Conservation (phyloP, 2,329 filamentous ascomycete genomes). For the Sarocladium brachiariae region DNA sequence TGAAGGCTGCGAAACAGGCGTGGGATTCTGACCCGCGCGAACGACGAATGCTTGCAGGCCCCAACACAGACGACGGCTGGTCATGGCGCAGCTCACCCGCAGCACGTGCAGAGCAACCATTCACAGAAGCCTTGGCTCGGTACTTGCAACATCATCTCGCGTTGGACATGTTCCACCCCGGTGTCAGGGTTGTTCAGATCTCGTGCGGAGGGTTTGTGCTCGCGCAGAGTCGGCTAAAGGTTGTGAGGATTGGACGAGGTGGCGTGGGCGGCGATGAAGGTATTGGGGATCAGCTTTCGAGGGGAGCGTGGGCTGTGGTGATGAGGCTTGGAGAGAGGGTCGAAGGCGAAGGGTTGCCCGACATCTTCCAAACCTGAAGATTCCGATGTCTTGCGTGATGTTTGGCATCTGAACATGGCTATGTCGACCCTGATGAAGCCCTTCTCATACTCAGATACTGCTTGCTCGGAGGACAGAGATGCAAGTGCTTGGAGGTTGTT, state of each 20-base stretch:
- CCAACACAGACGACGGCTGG: slow-evolving; percentile 46
- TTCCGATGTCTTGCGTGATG: not conserved
- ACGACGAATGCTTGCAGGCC: slow-evolving; percentile 39
- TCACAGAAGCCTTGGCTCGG: slow-evolving; percentile 41
- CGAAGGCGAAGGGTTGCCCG: slow-evolving; percentile 19
- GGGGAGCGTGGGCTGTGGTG: slow-evolving; percentile 31
- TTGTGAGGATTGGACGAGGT: slow-evolving; percentile 21
- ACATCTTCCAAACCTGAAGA: not conserved
- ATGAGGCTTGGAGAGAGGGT: slow-evolving; percentile 28
- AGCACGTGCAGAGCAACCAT: slow-evolving; percentile 26
- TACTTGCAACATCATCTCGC: slow-evolving; percentile 48
- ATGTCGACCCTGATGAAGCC: too few species aligned
- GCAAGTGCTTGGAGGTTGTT: not conserved
- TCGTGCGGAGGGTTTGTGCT: slow-evolving; percentile 51
- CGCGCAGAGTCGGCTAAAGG: slow-evolving; percentile 45
- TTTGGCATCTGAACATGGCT: too few species aligned
- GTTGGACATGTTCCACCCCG: slow-evolving; percentile 48
- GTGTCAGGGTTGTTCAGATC: slow-evolving; percentile 45
- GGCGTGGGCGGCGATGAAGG: too few species aligned
- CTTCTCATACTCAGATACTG: too few species aligned
- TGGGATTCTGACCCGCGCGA: slow-evolving; percentile 29
- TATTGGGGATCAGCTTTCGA: slow-evolving; percentile 23
- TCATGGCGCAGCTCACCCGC: slow-evolving; percentile 32
- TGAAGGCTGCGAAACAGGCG: slow-evolving; percentile 1
- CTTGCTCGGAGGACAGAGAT: not conserved